Base-by-base conservation (phyloP, 1,139 yeast species). In the Saccharomyces hybrid region DNA sequence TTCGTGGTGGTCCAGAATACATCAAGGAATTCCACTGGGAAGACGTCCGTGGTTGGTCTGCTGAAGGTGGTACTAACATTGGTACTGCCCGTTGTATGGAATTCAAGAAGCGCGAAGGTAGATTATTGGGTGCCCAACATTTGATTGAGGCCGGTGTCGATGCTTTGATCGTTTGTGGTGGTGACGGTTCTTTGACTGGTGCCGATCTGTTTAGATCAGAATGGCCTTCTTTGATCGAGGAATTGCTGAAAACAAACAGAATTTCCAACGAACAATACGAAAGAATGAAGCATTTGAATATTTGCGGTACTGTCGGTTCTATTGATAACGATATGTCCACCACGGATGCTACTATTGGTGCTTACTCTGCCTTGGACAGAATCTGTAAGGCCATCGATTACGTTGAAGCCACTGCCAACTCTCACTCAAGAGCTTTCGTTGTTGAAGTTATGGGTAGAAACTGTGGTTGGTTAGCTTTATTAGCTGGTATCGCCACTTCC, bases 371-470 rank as follows among this genome's bases (percentile, higher is more conserved):
- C 13, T 79, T 93, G 64, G 97, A 88, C 62, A 80, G 99, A 72
- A 93, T 93, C 67, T 86, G 96, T 70, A 89, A 88, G 71, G 87
- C 91, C 73, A 88, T 91, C 61, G 98, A 93, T 72, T 62, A 62
- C 73, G 93, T 93, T 64, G 97, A 91, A 71, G 96, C 97, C 50
- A 93, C 99, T 38, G 99, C 99, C 23, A 82, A 88, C 63, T 91
- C 98, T 5, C 99, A 93, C 70, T 89, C 97, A 23, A 83, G 99
- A 70, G 99, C 99, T 5, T 93, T 93, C 71, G 97, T 93, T 49
- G 89, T 93, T 57, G 99, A 93, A 73, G 99, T 93, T 51, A 93
- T 93, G 99, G 99, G 99, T 56, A 84, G 99, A 71, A 96, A 93
- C 73, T 93, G 99, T 77, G 99, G 99, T 58, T 93, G 99, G 99